Conservation (phyloP, 2,329 filamentous ascomycete genomes). For the Calycina herbarum region DNA sequence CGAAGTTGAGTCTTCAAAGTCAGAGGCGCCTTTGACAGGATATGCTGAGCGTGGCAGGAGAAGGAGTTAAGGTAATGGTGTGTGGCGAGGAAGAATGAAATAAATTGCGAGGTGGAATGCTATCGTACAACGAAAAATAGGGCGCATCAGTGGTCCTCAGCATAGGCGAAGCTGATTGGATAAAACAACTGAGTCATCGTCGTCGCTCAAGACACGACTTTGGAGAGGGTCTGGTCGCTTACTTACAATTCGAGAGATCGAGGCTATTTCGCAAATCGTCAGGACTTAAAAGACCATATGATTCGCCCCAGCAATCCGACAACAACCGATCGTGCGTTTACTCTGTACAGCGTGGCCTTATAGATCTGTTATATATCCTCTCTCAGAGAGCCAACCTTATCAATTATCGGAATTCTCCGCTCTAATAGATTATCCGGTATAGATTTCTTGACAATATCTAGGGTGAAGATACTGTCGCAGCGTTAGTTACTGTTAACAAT, state of each 20-base stretch:
- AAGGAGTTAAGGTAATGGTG: conserved; percentile 4
- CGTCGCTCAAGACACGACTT: too few relatives aligned
- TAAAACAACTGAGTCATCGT: conserved; percentile 9
- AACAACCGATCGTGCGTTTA: not conserved
- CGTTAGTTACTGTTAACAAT: not conserved
- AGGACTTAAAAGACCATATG: too few relatives aligned
- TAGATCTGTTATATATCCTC: too few relatives aligned
- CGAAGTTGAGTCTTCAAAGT: conserved; percentile 5
- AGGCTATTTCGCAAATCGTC: too few relatives aligned
- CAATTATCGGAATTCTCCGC: not conserved
- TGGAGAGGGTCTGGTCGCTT: too few relatives aligned
- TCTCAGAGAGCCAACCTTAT: not conserved
- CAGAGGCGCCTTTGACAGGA: conserved; percentile 3
- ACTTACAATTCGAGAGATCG: too few relatives aligned
- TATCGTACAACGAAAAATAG: conserved; percentile 13
- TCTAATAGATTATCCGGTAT: not conserved
- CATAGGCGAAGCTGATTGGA: conserved; percentile 12
- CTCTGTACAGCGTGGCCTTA: too few relatives aligned
- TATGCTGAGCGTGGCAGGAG: conserved; percentile 5
- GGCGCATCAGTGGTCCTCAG: conserved; percentile 7
- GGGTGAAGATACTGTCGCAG: not conserved
- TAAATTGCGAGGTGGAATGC: conserved; percentile 12
- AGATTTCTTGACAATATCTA: not conserved
- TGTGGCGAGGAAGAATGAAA: conserved; percentile 9
- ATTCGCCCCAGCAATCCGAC: not conserved